Evolutionary conservation across 176 grass and related monocot genomes (phyloP).

Genomic region (Bonia amplexicaulis): DNA sequence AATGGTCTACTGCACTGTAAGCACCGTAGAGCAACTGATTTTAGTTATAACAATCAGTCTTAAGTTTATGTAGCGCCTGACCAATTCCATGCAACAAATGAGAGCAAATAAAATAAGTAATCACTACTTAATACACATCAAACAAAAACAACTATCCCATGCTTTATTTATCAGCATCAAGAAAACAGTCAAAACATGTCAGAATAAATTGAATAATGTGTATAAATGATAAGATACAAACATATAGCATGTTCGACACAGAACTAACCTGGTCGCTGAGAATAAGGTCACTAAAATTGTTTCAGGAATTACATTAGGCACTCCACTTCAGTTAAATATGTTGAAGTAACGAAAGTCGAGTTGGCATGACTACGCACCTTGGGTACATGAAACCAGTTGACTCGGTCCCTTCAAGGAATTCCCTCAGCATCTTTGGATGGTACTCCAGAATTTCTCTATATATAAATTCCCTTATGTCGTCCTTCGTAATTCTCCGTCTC

Average conservation of each 20-base stretch:
- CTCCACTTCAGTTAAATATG: neutral
- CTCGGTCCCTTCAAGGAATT: slow-evolving; percentile 75
- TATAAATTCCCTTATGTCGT: slow-evolving; percentile 92
- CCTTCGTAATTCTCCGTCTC: slow-evolving; percentile 83
- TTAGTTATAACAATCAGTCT: slow-evolving; percentile 13
- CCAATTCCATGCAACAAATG: neutral
- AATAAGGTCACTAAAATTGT: slow-evolving; percentile 1
- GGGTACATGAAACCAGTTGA: slow-evolving; percentile 94
- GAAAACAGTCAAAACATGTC: neutral
- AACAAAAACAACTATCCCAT: neutral
- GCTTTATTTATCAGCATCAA: neutral
- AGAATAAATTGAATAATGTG: neutral
- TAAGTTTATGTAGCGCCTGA: neutral
- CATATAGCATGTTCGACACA: neutral
- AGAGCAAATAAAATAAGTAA: neutral
- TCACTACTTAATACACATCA: neutral
- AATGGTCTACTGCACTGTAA: slow-evolving; percentile 91
- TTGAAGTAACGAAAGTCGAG: neutral
- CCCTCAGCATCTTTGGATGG: slow-evolving; percentile 87
- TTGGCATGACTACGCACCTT: slow-evolving; percentile 45
- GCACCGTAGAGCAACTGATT: slow-evolving; percentile 2
- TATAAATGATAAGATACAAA: neutral
- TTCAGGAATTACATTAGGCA: neutral
- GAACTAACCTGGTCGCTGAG: neutral
- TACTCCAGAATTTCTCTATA: slow-evolving; percentile 97